Evolutionary conservation across 1,139 yeast genomes (phyloP).

Genomic region (Yamadazyma friedrichii): DNA sequence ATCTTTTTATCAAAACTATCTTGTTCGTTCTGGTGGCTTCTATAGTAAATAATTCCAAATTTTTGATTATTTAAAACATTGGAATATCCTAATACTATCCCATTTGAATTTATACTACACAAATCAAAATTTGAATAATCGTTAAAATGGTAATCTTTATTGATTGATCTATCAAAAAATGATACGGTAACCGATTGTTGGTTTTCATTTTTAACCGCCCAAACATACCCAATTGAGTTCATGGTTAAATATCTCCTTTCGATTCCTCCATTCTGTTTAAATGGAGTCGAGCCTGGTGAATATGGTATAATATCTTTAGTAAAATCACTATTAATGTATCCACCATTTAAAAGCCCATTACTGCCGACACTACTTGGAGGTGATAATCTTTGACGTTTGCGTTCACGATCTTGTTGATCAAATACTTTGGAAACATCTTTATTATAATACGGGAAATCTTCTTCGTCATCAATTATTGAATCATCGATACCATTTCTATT

Average conservation of each 20-base stretch:
- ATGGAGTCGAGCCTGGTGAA: constrained; percentile 87
- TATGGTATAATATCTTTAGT: constrained; percentile 32
- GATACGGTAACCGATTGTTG: constrained; percentile 77
- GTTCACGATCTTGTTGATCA: constrained; percentile 17
- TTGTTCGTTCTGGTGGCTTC: constrained; percentile 44
- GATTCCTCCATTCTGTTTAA: constrained; percentile 35
- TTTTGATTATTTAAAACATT: constrained; percentile 23
- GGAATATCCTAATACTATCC: constrained; percentile 60
- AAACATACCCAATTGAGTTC: constrained; percentile 78
- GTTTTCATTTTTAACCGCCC: constrained; percentile 55
- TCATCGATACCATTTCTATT: constrained; percentile 14
- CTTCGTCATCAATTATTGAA: constrained; percentile 37
- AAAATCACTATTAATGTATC: background rate
- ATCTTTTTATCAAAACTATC: constrained; percentile 45
- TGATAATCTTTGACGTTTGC: constrained; percentile 26
- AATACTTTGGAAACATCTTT: constrained; percentile 18
- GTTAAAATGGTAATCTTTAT: constrained; percentile 82
- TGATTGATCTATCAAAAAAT: constrained; percentile 79
- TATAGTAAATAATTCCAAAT: constrained; percentile 37
- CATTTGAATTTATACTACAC: constrained; percentile 69
- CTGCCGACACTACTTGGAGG: constrained; percentile 2
- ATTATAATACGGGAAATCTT: constrained; percentile 19
- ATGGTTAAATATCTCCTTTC: constrained; percentile 76
- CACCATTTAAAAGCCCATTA: background rate
- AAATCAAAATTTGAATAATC: constrained; percentile 71